Base-by-base conservation (phyloP, 2,329 filamentous ascomycete genomes). In the Fusarium keratoplasticum region DNA sequence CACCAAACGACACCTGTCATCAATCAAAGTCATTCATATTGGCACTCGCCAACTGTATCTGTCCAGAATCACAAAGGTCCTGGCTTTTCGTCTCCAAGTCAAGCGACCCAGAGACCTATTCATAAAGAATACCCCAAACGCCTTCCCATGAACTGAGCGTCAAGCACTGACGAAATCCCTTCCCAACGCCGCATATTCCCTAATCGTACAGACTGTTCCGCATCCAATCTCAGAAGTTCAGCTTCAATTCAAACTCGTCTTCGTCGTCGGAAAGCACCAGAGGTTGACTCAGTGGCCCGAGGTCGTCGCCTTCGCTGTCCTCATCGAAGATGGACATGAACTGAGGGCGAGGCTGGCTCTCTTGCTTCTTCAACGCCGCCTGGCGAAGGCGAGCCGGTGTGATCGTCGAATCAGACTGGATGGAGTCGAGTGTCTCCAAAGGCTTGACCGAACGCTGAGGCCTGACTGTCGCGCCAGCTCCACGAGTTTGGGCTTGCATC, bases 271-370 rank as follows among this genome's bases (percentile, higher is more conserved):
- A 78, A 22, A 74, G 47, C 6, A 70, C 64, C 42, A 76, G 73
- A 14, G 78, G 78, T 2, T 60, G 64, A 29, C 61, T 72, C 22
- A 80, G 66, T 11, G 79, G 74, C 78, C 77, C 76, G 58, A 79
- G 70, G 74, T 83, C 77, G 52, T 83, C 76, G 27, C 77, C 59
- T 14, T 82, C 83, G 6, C 85, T 82, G 16, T 86, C 84, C 8
- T 87, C 86, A 27, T 90, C 87, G 76, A 92, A 92, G 25, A 91
- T 89, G 16, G 86, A 87, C 52, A 90, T 81, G 75, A 91, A 91
- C 4, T 86, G 84, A 1, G 89, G 88, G 27, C 83, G 85, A 54
- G 82, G 73, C 65, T 82, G 80, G 64, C 63, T 68, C 11, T 76
- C 76, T 38, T 73, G 67, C 55, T 69, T 64, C 57, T 71, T 75